These are phyloP conservation scores for Beauveria sp. DNA, from an alignment of 2,329 filamentous ascomycete genomes.

Conservation along the genomic window DNA sequence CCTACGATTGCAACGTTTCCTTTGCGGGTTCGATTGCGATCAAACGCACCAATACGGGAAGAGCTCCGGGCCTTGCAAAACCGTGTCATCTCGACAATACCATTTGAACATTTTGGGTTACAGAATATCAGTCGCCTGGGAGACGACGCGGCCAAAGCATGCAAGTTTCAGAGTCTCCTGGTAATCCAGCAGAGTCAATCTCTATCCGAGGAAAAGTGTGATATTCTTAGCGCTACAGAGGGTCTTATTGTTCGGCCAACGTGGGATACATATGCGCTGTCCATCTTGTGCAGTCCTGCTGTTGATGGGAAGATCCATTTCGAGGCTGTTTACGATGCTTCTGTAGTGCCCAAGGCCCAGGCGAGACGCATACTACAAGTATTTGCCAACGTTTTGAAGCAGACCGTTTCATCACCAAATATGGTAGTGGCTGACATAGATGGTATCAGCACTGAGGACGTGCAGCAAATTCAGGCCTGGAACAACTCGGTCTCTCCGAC, in stretches of 20 bases:
- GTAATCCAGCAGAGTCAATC: neutral
- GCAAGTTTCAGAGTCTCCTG: constrained; percentile 36
- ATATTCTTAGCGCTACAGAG: neutral
- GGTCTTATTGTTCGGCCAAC: neutral
- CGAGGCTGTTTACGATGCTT: neutral
- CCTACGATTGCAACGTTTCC: constrained; percentile 21
- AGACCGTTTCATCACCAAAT: neutral
- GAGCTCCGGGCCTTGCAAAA: neutral
- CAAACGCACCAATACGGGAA: neutral
- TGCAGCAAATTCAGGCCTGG: neutral
- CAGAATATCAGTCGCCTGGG: constrained; percentile 49
- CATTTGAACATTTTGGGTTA: constrained; percentile 47
- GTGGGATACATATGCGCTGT: neutral
- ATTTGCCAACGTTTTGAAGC: neutral
- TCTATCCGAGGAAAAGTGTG: too few relatives aligned
- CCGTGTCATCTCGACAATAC: constrained; percentile 2
- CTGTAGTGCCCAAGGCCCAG: neutral
- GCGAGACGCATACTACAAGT: neutral
- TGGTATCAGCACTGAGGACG: neutral
- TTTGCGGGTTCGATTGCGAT: constrained; percentile 8
- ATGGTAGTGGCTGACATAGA: neutral
- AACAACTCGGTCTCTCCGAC: neutral
- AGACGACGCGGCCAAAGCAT: constrained; percentile 42
- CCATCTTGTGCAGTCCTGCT: neutral
- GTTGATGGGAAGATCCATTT: neutral